These are phyloP conservation scores for Sporothrix pallida DNA, from an alignment of 2,329 filamentous ascomycete genomes.

Conservation along the genomic window DNA sequence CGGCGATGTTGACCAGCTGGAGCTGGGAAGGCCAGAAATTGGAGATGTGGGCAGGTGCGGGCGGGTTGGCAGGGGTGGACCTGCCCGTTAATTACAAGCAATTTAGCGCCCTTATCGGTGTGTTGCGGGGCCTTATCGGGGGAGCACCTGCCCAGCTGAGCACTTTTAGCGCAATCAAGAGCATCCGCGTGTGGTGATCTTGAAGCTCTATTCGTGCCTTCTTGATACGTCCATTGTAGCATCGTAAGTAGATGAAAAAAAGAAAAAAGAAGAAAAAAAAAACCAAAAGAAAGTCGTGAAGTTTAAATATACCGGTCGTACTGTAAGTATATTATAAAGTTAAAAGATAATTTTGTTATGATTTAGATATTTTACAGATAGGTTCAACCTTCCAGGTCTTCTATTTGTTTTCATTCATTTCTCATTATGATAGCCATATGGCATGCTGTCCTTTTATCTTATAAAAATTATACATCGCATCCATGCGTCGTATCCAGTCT, in stretches of 20 bases:
- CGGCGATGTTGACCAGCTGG: constrained; percentile 23
- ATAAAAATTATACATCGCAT: too few species aligned
- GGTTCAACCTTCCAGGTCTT: too few species aligned
- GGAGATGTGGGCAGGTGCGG: constrained; percentile 24
- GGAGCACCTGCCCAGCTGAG: not conserved
- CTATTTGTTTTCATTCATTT: not conserved
- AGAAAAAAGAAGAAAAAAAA: too few species aligned
- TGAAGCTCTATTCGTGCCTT: constrained; percentile 6
- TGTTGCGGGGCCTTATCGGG: constrained; percentile 5
- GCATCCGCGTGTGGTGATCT: not conserved
- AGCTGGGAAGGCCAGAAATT: constrained; percentile 28
- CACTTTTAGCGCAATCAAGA: not conserved
- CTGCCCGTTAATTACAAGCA: constrained; percentile 21
- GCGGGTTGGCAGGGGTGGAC: constrained; percentile 29
- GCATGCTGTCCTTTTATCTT: not conserved
- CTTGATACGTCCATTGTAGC: not conserved
- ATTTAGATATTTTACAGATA: not conserved
- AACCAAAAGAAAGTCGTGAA: too few species aligned
- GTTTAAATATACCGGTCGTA: too few species aligned
- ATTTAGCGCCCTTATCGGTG: constrained; percentile 7
- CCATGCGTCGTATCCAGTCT: constrained; percentile 10
- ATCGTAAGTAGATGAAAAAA: too few species aligned
- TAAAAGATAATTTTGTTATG: too few species aligned
- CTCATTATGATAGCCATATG: not conserved
- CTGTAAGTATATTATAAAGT: too few species aligned